Base-by-base conservation (phyloP, 2,329 filamentous ascomycete genomes). In the Kalmusia sp. region DNA sequence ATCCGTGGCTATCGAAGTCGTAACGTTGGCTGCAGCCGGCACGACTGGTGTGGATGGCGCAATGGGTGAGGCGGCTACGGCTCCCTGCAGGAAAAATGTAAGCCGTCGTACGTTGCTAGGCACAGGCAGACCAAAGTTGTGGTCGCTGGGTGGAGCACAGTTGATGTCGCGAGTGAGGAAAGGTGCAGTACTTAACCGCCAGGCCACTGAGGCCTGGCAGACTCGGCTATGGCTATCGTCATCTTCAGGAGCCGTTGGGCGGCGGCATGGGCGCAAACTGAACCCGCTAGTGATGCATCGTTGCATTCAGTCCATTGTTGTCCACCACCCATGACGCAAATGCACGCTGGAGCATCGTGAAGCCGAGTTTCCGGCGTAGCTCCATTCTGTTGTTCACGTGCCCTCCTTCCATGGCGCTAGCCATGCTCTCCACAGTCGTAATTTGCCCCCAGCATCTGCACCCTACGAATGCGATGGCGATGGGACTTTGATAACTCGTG, bases 1-100 rank as follows among this genome's bases (percentile, higher is more conserved):
- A 24, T 47, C 54, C 56, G 54, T 56, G 57, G 51, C 58, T 63
- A 63, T 63, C 48, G 58, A 66, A 31, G 53, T 55, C 14, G 61
- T 52, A 64, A 63, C 60, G 59, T 63, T 66, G 64, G 63, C 58
- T 54, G 62, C 62, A 55, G 57, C 59, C 58, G 58, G 57, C 54
- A 57, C 58, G 57, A 52, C 59, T 61, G 64, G 61, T 33, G 28
- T 30, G 27, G 15, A 45, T 35, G 15, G 41, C 30, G 43, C 43
- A 35, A 27, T 25, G 8, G 27, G 28, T 9, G 25, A 21, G 41
- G 11, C 9, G 33, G 15, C 4, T 27, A 28, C 40, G 40, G 40
- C 27, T 33, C 40, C 27, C 28, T 44, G 40, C 40, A 44, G 40
- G 2, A 44, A 22, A 17, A 44, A 31, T n/a, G 19, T 28, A 40